phyloP scores from a whole-genome alignment of 495 filamentous ascomycete species.

The Astrothelium subdiscretum region DNA sequence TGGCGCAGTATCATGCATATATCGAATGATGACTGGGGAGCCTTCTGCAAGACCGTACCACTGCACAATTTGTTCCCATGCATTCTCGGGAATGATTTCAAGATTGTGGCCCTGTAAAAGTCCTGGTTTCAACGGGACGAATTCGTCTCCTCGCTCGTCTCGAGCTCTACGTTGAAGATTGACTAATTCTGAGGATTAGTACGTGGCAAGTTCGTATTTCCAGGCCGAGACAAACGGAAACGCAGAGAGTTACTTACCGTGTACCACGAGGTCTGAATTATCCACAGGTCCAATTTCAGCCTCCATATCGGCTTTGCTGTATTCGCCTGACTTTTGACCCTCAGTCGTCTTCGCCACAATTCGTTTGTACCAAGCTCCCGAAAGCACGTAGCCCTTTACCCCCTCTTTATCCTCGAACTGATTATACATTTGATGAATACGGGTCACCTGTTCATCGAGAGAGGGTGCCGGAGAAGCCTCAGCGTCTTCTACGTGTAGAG shows the following conservation, averaged over 20 bases:
- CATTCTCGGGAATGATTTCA: conserved; percentile 61
- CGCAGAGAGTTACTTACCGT: conserved; percentile 10
- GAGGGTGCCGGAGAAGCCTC: conserved; percentile 22
- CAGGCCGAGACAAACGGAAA: conserved; percentile 8
- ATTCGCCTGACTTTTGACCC: conserved; percentile 36
- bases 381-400: conserved; percentile 67
- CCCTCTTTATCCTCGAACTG: conserved; percentile 47
- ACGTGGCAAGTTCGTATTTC: conserved; percentile 17
- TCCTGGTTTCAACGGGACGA: conserved; percentile 68
- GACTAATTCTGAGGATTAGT: not conserved
- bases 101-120: conserved; percentile 54
- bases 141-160: conserved; percentile 46
- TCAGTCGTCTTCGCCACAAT: conserved; percentile 58
- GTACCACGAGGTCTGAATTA: conserved; percentile 48
- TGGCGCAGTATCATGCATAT: conserved; percentile 60
- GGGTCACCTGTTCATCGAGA: conserved; percentile 68
- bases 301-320: conserved; percentile 48
- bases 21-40: conserved; percentile 62
- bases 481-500: not conserved
- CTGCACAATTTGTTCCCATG: conserved; percentile 67
- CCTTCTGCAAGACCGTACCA: conserved; percentile 70
- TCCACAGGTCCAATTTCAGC: conserved; percentile 71
- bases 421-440: conserved; percentile 47
- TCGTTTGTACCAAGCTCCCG: conserved; percentile 62
- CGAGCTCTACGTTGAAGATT: conserved; percentile 24